phyloP scores from a whole-genome alignment of 129 eudicot species.

The Daucus carota region DNA sequence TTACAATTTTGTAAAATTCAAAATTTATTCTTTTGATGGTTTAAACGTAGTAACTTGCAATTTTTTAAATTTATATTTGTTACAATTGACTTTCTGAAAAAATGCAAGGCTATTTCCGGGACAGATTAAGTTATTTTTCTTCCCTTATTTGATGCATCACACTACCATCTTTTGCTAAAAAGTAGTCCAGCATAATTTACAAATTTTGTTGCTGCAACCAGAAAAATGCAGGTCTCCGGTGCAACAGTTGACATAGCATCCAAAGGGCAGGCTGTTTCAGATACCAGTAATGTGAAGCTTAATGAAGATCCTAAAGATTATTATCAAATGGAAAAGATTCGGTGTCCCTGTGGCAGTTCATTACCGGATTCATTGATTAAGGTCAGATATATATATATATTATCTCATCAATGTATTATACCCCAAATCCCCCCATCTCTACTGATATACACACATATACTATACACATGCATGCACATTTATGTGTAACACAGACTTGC shows the following conservation, averaged over 20 bases:
- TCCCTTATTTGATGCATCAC: neutral
- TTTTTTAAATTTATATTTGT: too few species aligned
- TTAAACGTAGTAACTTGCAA: neutral
- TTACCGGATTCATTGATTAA: constrained; percentile 67
- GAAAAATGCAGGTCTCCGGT: constrained; percentile 88
- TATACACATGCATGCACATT: neutral
- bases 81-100: too few species aligned
- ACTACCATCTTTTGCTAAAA: neutral
- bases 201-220: constrained; percentile 20
- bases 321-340: constrained; percentile 56
- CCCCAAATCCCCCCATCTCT: neutral
- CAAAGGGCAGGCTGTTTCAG: constrained; percentile 53
- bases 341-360: constrained; percentile 84
- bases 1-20: neutral
- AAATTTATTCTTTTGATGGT: neutral
- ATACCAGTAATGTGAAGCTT: constrained; percentile 32
- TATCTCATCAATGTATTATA: neutral
- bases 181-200: neutral
- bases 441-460: neutral
- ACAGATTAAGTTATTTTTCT: neutral
- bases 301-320: constrained; percentile 63
- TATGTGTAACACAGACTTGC: neutral
- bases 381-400: constrained; percentile 27
- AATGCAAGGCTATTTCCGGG: neutral
- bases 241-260: constrained; percentile 68